Evolutionary conservation across 2,329 filamentous ascomycete species (phyloP).

Genomic region (Bipolaris gigantea): DNA sequence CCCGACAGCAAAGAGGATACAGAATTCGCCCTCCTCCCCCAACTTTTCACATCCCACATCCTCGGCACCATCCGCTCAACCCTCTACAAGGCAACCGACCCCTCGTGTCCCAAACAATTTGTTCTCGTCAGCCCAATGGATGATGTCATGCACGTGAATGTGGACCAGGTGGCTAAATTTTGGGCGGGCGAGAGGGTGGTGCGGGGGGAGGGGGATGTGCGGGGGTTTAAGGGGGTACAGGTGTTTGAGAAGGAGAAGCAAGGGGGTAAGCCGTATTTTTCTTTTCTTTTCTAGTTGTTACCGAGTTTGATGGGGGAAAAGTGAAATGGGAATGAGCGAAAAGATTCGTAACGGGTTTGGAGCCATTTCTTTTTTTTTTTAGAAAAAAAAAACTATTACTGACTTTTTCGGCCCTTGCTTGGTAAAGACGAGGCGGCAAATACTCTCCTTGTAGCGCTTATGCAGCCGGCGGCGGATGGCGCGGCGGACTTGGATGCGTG

Average conservation of each 20-base stretch:
- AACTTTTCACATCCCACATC: not conserved
- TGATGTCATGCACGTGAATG: slow-evolving; percentile 22
- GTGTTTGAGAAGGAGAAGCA: not conserved
- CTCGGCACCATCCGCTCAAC: not conserved
- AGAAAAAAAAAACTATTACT: too few species aligned
- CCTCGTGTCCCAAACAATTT: slow-evolving; percentile 22
- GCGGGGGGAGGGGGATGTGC: not conserved
- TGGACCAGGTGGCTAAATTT: slow-evolving; percentile 19
- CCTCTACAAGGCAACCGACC: slow-evolving; percentile 25
- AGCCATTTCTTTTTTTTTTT: too few species aligned
- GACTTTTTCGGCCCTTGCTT: too few species aligned
- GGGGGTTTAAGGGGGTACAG: not conserved
- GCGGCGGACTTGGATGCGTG: slow-evolving; percentile 33
- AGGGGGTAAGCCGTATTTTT: not conserved
- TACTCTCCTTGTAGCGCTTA: slow-evolving; percentile 30
- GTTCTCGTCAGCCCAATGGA: slow-evolving; percentile 31
- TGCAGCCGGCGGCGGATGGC: slow-evolving; percentile 28
- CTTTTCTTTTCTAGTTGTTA: not conserved
- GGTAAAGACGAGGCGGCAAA: not conserved
- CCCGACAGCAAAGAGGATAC: not conserved
- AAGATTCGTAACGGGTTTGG: too few species aligned
- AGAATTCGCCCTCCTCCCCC: not conserved
- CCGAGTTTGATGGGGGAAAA: too few species aligned
- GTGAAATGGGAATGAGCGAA: too few species aligned
- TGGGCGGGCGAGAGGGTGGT: not conserved